These are phyloP conservation scores for Cornus suecica DNA, from an alignment of 148 eudicot species.

Conservation along the genomic window DNA sequence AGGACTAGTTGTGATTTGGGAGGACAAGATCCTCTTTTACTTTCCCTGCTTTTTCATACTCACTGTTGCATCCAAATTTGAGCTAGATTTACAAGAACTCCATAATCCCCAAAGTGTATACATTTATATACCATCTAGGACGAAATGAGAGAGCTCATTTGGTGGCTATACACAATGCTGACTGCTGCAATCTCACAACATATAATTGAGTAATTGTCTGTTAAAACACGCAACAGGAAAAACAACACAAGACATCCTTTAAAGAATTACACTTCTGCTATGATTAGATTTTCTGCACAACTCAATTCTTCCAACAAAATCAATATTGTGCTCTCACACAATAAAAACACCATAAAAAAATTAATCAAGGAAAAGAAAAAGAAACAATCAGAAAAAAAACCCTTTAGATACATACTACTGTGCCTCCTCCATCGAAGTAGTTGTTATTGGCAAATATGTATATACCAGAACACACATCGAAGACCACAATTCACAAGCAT, in stretches of 20 bases:
- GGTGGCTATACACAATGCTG: no score
- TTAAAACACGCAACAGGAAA: neutral
- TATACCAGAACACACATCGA: slow-evolving; percentile 8
- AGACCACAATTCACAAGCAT: slow-evolving; percentile 11
- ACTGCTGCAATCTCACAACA: no score
- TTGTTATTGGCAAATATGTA: slow-evolving; percentile 13
- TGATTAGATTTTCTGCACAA: neutral
- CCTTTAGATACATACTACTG: slow-evolving; percentile 9
- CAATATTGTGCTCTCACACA: slow-evolving; percentile 18
- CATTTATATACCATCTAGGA: no score
- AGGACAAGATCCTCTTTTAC: no score
- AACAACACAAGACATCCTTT: neutral
- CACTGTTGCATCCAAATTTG: no score
- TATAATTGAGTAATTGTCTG: no score
- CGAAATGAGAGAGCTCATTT: no score
- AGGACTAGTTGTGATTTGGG: no score
- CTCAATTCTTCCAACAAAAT: slow-evolving; percentile 19
- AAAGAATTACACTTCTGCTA: slow-evolving; percentile 1
- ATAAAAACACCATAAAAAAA: slow-evolving; percentile 1
- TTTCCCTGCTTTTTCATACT: no score
- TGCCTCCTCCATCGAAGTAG: slow-evolving; percentile 11
- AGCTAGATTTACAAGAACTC: no score
- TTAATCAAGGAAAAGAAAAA: neutral
- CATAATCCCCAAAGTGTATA: no score
- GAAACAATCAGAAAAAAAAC: neutral